phyloP scores from a whole-genome alignment of 139 green algal species.

The Microglena sp. region DNA sequence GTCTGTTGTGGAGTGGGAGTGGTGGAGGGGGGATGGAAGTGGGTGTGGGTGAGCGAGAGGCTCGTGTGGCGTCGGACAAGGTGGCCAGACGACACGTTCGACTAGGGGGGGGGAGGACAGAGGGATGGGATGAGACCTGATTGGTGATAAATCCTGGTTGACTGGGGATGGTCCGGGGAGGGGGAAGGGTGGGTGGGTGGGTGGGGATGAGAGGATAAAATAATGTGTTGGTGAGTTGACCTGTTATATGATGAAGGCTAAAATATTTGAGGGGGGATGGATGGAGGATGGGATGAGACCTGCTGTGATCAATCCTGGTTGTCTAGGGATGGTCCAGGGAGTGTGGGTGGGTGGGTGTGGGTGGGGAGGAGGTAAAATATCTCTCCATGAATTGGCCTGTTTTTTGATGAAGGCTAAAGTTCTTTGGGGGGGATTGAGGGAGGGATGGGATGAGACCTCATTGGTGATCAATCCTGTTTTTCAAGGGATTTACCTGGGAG shows the following conservation, averaged over 20 bases:
- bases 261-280: too few species aligned
- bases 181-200: too few species aligned
- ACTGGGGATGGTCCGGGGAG: not conserved
- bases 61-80: slow-evolving; percentile 58
- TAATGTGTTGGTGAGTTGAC: slow-evolving; percentile 88
- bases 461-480: too few species aligned
- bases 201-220: too few species aligned
- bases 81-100: slow-evolving; percentile 64
- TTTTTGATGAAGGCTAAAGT: slow-evolving; percentile 86
- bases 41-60: slow-evolving; percentile 89
- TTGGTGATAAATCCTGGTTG: slow-evolving; percentile 90
- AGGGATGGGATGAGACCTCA: too few species aligned
- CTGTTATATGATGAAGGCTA: too few species aligned
- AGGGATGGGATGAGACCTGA: slow-evolving; percentile 77
- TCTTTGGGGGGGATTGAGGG: slow-evolving; percentile 88
- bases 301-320: too few species aligned
- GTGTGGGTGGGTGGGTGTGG: slow-evolving; percentile 82
- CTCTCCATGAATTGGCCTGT: slow-evolving; percentile 76
- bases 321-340: not conserved
- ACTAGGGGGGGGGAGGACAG: slow-evolving; percentile 85
- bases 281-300: too few species aligned
- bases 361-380: slow-evolving; percentile 75
- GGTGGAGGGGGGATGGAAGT: too few species aligned
- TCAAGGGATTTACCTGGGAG: not conserved
- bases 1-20: not conserved